Conservation (phyloP, 257 asterid genomes). For the Scutellaria minor region DNA sequence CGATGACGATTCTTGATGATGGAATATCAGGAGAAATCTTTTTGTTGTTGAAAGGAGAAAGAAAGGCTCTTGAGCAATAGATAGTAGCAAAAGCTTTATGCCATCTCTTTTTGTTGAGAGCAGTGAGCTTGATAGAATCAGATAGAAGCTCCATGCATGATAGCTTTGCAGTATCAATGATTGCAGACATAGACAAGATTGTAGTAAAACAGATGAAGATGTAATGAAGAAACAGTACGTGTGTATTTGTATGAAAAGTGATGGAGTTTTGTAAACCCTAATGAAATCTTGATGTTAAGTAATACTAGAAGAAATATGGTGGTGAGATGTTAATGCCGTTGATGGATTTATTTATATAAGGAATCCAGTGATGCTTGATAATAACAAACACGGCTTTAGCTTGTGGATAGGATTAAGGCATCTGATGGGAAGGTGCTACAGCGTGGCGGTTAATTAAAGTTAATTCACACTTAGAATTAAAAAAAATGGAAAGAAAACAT, state of each 20-base stretch:
- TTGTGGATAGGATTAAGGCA: no score
- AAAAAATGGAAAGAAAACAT: no score
- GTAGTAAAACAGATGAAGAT: not conserved
- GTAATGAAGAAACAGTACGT: not conserved
- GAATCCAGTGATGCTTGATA: no score
- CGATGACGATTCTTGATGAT: constrained; percentile 25
- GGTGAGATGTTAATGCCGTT: no score
- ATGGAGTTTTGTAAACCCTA: no score
- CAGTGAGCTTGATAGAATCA: constrained; percentile 19
- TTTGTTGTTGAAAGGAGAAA: constrained; percentile 25
- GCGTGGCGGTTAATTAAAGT: no score
- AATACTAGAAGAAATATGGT: no score
- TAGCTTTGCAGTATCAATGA: constrained; percentile 8
- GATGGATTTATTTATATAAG: no score
- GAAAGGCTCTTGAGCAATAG: constrained; percentile 41
- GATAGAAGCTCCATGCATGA: constrained; percentile 27
- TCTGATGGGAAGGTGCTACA: no score
- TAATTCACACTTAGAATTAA: no score
- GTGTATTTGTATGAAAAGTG: not conserved
- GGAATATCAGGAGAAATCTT: constrained; percentile 6
- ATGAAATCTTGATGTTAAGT: no score
- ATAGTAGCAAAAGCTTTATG: constrained; percentile 40
- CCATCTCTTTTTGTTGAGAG: constrained; percentile 40
- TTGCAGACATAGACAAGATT: constrained; percentile 27
- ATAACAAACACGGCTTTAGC: no score